Base-by-base conservation (phyloP, 164 flowering plant genomes). In the Macadamia integrifolia region DNA sequence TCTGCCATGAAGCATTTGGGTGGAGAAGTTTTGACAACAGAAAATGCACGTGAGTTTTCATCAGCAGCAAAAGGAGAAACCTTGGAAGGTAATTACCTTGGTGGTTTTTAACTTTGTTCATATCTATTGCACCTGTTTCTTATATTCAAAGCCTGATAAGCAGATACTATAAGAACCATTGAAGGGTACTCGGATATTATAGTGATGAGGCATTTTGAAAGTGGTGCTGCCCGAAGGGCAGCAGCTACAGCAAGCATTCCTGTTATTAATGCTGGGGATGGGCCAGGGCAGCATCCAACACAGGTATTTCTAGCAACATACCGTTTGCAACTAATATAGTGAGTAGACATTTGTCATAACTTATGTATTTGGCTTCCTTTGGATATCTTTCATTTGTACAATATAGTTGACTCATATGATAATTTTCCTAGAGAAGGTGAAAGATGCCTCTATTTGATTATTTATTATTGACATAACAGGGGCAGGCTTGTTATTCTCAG, bases 1-100 rank as follows among this genome's bases (percentile, higher is more conserved):
- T 92, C 98, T 70, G 97, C 99, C 56, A 92, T 94, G 99, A 94
- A 90, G 79, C 77, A 97, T 59, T 71, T 94, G 67, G 99, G 99
- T 42, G 99, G 99, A 60, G 99, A 92, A 74, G 99, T 94, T 69
- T 81, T 94, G 77, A 92, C 99, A 1, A 94, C 98, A 5, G 99
- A 94, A 76, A 94, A 94, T 82, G 99, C 99, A 48, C 78, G 98
- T 18, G 99, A 94, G 70, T 94, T 92, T 76, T 94, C 99, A 30
- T 94, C 99, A 3, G 98, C 98, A 3, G 98, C 99, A 23, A 94
- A 94, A 77, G 98, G 99, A 69, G 99, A 94, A 81, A 94, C 99
- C 12, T 92, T 94, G 66, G 99, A 94, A 83, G 99, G 99, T 90
- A 79, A n/a, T 8, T 64, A 23, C 23, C 6, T 57, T 28, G 56